Conservation (phyloP, 148 eudicot genomes). For the Mesembryanthemum crystallinum region DNA sequence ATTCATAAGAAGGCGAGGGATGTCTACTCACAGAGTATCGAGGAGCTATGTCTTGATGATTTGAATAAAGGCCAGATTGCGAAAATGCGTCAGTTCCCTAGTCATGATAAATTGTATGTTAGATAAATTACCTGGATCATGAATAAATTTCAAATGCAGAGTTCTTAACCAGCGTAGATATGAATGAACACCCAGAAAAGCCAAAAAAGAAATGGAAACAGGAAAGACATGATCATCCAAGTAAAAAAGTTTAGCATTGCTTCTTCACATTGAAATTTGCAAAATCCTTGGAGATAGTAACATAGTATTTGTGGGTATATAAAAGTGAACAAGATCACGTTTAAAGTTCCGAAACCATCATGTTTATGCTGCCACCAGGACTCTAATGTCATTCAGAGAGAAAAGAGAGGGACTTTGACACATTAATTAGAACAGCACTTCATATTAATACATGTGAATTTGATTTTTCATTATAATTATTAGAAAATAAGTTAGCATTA, state of each 20-base stretch:
- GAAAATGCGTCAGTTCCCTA: conserved; percentile 98
- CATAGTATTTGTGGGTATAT: background rate
- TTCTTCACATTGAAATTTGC: background rate
- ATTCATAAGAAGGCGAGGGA: background rate
- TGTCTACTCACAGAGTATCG: conserved; percentile 71
- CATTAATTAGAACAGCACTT: background rate
- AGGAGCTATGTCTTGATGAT: conserved; percentile 98
- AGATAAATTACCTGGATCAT: background rate
- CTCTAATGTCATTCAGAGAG: background rate
- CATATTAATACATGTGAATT: background rate
- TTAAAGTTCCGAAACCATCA: background rate
- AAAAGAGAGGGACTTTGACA: background rate
- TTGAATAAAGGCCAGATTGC: conserved; percentile 91
- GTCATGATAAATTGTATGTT: conserved; percentile 8
- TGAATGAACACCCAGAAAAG: too few species aligned
- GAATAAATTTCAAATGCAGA: background rate
- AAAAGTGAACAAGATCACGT: background rate
- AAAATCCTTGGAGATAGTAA: background rate
- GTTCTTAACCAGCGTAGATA: too few species aligned
- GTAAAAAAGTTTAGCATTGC: background rate
- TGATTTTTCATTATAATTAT: background rate
- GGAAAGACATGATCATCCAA: background rate
- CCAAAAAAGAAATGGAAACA: too few species aligned
- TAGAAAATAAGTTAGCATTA: background rate
- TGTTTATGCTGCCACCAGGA: background rate